These are phyloP conservation scores for Leccinum subrobustum DNA, from an alignment of 1,284 basidiomycete genomes.

Conservation along the genomic window DNA sequence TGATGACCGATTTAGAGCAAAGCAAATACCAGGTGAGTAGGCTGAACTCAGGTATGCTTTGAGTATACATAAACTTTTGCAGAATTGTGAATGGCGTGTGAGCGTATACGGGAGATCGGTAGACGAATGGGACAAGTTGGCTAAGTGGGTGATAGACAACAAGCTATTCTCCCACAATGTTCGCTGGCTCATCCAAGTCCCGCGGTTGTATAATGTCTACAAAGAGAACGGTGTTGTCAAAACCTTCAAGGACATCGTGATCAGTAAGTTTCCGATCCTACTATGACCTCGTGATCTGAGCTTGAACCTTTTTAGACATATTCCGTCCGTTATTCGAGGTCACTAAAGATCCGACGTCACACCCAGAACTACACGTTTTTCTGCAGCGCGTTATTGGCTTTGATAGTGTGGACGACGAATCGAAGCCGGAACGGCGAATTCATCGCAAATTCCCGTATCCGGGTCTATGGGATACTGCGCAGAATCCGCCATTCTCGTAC, in stretches of 20 bases:
- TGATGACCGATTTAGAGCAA: conserved; percentile 95
- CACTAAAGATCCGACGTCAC: conserved; percentile 85
- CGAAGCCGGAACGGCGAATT: conserved; percentile 88
- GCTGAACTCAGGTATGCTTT: background rate
- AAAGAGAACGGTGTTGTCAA: conserved; percentile 84
- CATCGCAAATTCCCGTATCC: conserved; percentile 97
- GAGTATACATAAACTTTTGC: conserved; percentile 15
- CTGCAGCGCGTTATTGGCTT: conserved; percentile 95
- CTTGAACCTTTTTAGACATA: conserved; percentile 59
- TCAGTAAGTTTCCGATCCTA: conserved; percentile 55
- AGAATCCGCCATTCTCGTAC: conserved; percentile 94
- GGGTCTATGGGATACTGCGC: conserved; percentile 83
- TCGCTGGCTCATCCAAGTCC: conserved; percentile 96
- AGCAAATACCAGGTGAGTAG: conserved; percentile 89
- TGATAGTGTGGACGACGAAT: conserved; percentile 98
- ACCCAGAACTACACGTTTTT: conserved; percentile 95
- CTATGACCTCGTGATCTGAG: background rate
- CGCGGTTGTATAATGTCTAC: conserved; percentile 95
- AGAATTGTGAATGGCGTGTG: conserved; percentile 96
- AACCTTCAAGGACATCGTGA: conserved; percentile 91
- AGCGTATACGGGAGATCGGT: conserved; percentile 86
- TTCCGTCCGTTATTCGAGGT: conserved; percentile 96
- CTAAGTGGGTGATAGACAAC: conserved; percentile 94
- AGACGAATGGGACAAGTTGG: conserved; percentile 97
- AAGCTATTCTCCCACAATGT: conserved; percentile 96